Percentiles rank a stretch among this genome's conserved stretches.
Evolutionary conservation across 2,329 filamentous ascomycete species (phyloP).

Genomic region (Rhynchosporium secalis): DNA sequence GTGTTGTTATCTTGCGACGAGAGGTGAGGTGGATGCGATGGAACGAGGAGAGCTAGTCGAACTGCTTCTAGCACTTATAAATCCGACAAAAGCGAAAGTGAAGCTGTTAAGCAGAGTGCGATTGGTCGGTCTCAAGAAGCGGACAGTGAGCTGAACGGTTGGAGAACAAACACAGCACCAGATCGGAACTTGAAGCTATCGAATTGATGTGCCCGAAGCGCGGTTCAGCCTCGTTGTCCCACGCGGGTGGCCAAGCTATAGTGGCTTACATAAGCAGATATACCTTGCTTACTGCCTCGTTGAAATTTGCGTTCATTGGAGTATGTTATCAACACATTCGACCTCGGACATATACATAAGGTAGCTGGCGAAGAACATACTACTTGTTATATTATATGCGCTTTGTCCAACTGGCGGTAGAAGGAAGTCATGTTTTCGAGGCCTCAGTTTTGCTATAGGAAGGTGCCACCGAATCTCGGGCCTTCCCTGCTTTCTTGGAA

Average conservation of each 20-base stretch:
- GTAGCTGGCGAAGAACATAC: too few relatives aligned
- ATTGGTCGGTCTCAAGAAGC: not conserved
- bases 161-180: not conserved
- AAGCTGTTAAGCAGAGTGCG: not conserved
- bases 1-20: not conserved
- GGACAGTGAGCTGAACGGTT: slow-evolving; percentile 1
- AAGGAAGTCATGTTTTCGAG: not conserved
- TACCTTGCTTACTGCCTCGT: not conserved
- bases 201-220: slow-evolving; percentile 1
- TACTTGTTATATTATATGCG: too few relatives aligned
- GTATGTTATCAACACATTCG: too few relatives aligned
- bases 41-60: not conserved
- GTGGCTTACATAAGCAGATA: not conserved
- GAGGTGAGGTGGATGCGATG: not conserved
- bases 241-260: not conserved
- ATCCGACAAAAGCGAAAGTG: not conserved
- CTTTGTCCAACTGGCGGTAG: too few relatives aligned
- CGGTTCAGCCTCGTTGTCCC: slow-evolving; percentile 13
- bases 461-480: slow-evolving; percentile 19
- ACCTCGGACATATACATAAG: too few relatives aligned
- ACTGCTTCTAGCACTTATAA: not conserved
- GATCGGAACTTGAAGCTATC: not conserved
- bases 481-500: not conserved
- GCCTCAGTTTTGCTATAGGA: slow-evolving; percentile 13
- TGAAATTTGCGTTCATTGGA: too few relatives aligned